A percentile compares a stretch with the other conserved stretches of the same genome.
These are phyloP conservation scores for Phylloboletellus chloephorus DNA, from an alignment of 1,284 basidiomycete species.

Conservation along the genomic window DNA sequence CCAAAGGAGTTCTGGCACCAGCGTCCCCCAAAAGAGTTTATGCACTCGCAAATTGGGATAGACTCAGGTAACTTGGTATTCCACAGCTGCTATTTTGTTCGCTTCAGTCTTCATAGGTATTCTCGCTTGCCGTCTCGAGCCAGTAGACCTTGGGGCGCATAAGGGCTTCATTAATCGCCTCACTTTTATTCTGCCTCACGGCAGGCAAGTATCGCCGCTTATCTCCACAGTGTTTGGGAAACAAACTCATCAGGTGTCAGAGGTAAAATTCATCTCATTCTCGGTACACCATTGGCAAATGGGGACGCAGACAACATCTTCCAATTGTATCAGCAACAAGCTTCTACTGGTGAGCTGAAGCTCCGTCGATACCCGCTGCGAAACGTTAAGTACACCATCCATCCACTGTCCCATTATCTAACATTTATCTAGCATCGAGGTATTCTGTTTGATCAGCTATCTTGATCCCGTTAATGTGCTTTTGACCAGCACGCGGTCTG, in stretches of 20 bases:
- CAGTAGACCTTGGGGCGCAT: slow-evolving; percentile 28
- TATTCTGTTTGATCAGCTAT: slow-evolving; percentile 25
- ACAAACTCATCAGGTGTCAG: slow-evolving; percentile 34
- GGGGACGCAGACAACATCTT: slow-evolving; percentile 52
- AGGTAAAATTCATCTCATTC: slow-evolving; percentile 59
- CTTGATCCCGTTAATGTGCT: slow-evolving; percentile 6
- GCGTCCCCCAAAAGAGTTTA: slow-evolving; percentile 22
- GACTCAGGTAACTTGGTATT: slow-evolving; percentile 22
- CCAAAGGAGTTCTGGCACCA: slow-evolving; percentile 42
- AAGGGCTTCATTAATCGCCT: slow-evolving; percentile 33
- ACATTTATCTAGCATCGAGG: slow-evolving; percentile 53
- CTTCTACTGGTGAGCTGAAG: slow-evolving; percentile 44
- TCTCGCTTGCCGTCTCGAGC: slow-evolving; percentile 17
- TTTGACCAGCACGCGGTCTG: slow-evolving; percentile 51
- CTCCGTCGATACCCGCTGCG: slow-evolving; percentile 68
- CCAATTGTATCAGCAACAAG: slow-evolving; percentile 58
- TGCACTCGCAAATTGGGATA: slow-evolving; percentile 30
- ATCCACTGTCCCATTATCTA: slow-evolving; percentile 7
- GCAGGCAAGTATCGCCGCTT: slow-evolving; percentile 33
- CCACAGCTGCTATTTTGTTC: not conserved
- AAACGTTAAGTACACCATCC: slow-evolving; percentile 41
- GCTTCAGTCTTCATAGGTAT: slow-evolving; percentile 30
- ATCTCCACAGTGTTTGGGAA: not conserved
- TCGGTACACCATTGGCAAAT: slow-evolving; percentile 38
- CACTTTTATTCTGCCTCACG: slow-evolving; percentile 45